Evolutionary conservation across 1,284 basidiomycete species (phyloP), one percentile per base, ranked within the genome.

Genomic region (Trametes polyzona): DNA sequence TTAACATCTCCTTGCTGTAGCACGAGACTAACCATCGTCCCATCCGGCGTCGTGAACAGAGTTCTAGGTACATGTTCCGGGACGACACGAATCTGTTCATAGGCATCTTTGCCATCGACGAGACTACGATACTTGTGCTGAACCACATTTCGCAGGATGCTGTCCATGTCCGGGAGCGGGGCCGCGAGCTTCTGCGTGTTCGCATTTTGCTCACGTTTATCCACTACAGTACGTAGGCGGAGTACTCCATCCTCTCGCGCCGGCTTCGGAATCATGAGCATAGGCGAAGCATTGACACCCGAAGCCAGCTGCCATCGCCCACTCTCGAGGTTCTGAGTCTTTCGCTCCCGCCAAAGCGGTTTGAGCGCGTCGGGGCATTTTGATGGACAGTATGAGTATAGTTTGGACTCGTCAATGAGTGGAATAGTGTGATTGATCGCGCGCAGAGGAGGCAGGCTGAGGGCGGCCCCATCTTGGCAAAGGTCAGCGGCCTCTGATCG

Each of bases 401-500:
- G 48, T 33, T 69, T 70, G 0, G 49, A 36, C 32, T 71, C 65
- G 37, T 78, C 71, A 4, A 74, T 74, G 7, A 78, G 40, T 0
- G 75, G 75, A 2, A 78, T 77, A 0, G 49, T 48, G 47, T 78
- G 75, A 47, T 78, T 78, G 6, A 78, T 72, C 0, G 57, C 71
- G 0, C 73, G 52, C 1, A 76, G 42, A 0, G 72, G 76, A 0
- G 71, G 76, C 11, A 76, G 41, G 0, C 58, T 56, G 0, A 69
- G 66, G 3, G 73, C 65, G 0, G n/a, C n/a, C 1, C 43, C 67
- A 3, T 69, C 60, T 27, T 61, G 64, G 47, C 73, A 74, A 0
- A 76, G 47, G 16, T 65, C 57, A 4, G 56, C 24, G 0, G 68
- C 70, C 2, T 71, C 62, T 4, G 67, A 37, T 1, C 49, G 24